Evolutionary conservation across 2,329 filamentous ascomycete genomes (phyloP).

Genomic region (Penicillium oxalicum): DNA sequence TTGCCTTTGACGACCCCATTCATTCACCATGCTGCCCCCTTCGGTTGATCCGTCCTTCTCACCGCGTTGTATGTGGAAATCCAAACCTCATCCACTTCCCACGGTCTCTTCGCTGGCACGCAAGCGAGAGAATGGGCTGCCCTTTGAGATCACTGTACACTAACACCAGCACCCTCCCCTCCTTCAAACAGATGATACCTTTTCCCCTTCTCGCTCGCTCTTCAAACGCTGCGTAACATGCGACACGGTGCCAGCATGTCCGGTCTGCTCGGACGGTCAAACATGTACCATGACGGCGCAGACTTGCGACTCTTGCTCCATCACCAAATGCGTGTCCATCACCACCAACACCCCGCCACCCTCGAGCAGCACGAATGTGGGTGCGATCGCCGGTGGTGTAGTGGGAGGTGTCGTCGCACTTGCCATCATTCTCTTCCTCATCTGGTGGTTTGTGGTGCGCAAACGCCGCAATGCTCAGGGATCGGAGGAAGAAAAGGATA

Average conservation of each 20-base stretch:
- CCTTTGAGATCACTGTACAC: too few species aligned
- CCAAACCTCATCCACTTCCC: background rate
- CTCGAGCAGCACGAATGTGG: slow-evolving; percentile 58
- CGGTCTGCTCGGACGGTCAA: slow-evolving; percentile 50
- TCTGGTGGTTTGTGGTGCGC: slow-evolving; percentile 86
- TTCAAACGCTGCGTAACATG: slow-evolving; percentile 52
- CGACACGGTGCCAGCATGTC: slow-evolving; percentile 51
- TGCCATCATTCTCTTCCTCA: slow-evolving; percentile 66
- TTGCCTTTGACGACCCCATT: background rate
- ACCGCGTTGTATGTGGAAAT: background rate
- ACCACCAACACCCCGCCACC: slow-evolving; percentile 21
- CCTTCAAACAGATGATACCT: slow-evolving; percentile 2
- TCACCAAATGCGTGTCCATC: slow-evolving; percentile 41
- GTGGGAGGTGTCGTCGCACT: slow-evolving; percentile 75
- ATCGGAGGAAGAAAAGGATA: slow-evolving; percentile 47
- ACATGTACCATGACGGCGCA: slow-evolving; percentile 56
- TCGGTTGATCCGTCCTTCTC: slow-evolving; percentile 6
- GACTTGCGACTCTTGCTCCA: slow-evolving; percentile 56
- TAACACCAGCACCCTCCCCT: too few species aligned
- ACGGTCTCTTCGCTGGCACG: background rate
- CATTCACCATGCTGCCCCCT: slow-evolving; percentile 26
- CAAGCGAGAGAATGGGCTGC: too few species aligned
- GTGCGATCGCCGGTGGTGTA: slow-evolving; percentile 87
- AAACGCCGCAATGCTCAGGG: slow-evolving; percentile 55
- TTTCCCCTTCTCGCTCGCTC: slow-evolving; percentile 21